These are phyloP conservation scores for Ajuga chamaepitys DNA, from an alignment of 257 asterid species.

Conservation along the genomic window DNA sequence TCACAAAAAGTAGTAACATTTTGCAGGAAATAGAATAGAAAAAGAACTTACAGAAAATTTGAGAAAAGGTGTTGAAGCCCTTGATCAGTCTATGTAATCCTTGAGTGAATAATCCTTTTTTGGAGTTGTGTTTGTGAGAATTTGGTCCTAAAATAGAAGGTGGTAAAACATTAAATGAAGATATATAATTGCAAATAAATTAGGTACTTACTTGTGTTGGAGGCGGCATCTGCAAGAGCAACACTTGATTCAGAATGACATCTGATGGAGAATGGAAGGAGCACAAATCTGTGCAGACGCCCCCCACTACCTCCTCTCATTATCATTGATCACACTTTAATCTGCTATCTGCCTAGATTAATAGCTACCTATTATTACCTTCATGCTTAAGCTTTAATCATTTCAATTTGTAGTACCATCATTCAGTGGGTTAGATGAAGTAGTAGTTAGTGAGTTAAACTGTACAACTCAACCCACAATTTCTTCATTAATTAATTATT, in stretches of 20 bases:
- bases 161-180: too few species aligned
- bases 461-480: conserved; percentile 29
- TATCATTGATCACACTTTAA: neutral
- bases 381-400: conserved; percentile 13
- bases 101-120: conserved; percentile 17
- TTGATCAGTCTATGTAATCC: conserved; percentile 23
- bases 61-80: conserved; percentile 24
- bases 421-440: conserved; percentile 19
- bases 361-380: neutral
- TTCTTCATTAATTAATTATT: conserved; percentile 8
- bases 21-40: neutral
- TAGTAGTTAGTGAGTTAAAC: conserved; percentile 25
- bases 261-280: conserved; percentile 29
- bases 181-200: too few species aligned
- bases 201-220: too few species aligned
- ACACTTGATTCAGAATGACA: conserved; percentile 33
- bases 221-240: conserved; percentile 10
- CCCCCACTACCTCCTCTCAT: conserved; percentile 17
- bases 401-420: conserved; percentile 1
- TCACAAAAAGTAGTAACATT: too few species aligned
- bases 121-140: too few species aligned
- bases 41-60: conserved; percentile 22
- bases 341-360: neutral
- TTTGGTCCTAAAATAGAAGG: too few species aligned
- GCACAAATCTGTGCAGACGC: conserved; percentile 23